Evolutionary conservation across 495 filamentous ascomycete genomes (phyloP).

Genomic region (Xylaria sp.): DNA sequence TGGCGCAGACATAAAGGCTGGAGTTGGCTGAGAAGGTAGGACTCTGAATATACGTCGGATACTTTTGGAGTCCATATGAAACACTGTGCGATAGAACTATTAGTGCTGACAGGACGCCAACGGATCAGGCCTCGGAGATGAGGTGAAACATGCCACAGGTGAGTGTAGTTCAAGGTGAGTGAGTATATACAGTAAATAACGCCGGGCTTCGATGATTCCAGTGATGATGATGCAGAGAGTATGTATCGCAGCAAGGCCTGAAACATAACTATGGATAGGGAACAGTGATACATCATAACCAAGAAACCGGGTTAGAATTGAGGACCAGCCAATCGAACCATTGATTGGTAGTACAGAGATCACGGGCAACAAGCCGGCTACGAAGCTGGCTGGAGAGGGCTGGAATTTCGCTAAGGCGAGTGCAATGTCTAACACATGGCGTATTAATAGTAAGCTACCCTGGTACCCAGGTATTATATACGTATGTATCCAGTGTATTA

Average conservation of each 20-base stretch:
- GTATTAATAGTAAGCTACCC: not conserved
- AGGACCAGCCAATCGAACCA: not conserved
- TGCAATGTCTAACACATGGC: not conserved
- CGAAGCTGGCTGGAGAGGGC: not conserved
- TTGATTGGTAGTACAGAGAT: not conserved
- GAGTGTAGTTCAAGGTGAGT: not conserved
- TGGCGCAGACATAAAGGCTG: not conserved
- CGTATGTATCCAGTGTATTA: not conserved
- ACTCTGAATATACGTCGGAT: not conserved
- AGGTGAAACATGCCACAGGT: not conserved
- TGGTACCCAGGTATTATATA: no score
- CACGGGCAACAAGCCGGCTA: not conserved
- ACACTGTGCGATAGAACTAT: not conserved
- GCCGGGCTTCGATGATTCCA: not conserved
- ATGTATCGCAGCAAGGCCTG: not conserved
- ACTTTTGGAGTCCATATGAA: not conserved
- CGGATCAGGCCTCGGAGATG: slow-evolving; percentile 7
- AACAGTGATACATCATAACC: not conserved
- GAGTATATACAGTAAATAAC: slow-evolving; percentile 16
- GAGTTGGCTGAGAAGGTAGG: not conserved
- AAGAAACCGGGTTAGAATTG: not conserved
- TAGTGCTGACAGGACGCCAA: slow-evolving; percentile 14
- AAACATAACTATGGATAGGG: not conserved
- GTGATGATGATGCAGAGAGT: not conserved
- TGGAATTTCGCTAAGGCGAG: not conserved